Base-by-base conservation (phyloP, 768 basidiomycete species). In the Fomitopsis serialis region DNA sequence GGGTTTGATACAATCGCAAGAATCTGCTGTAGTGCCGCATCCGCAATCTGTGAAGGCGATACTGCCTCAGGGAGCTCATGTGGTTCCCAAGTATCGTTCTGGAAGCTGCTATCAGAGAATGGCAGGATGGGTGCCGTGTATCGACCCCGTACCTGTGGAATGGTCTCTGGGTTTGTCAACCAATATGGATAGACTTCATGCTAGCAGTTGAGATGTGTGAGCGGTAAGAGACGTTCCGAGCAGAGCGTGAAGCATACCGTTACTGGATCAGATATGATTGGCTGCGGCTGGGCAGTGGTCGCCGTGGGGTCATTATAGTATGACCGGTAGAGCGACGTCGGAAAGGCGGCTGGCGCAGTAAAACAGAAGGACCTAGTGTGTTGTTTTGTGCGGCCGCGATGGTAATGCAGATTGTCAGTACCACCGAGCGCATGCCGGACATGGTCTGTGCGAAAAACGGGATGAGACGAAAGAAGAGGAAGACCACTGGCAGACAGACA, bases 271-370 rank as follows among this genome's bases (percentile, higher is more conserved):
- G 85, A 79, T 27, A 90, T 77, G 53, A 88, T 75, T 19, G 87
- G 88, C 67, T 89, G 87, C 3, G 81, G 81, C 63, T 90, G 87
- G 1, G 75, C 80, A 12, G 78, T 78, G 2, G 88, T 89, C 27
- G 79, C 82, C 1, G 85, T 89, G 29, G 88, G 86, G 57, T 77
- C 68, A 65, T 88, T 89, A 68, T 82, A 87, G 66, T 89, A 90
- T 48, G 72, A 63, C n/a, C 72, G 63, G 66, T 81, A 90, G 35
- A 76, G 68, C 6, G 82, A 78, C 2, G 85, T 85, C 1, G 87
- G 86, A 63, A 87, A 87, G 2, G 70, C 60, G 25, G 83, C 85
- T 6, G 82, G 77, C 4, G 68, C 84, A 4, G 84, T 80, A 59
- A 85, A 1, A 75, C 76, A 6, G 78, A 74, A n/a, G 70, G 70